Evolutionary conservation across 257 asterid species (phyloP).

Genomic region (Ilex aquifolium): DNA sequence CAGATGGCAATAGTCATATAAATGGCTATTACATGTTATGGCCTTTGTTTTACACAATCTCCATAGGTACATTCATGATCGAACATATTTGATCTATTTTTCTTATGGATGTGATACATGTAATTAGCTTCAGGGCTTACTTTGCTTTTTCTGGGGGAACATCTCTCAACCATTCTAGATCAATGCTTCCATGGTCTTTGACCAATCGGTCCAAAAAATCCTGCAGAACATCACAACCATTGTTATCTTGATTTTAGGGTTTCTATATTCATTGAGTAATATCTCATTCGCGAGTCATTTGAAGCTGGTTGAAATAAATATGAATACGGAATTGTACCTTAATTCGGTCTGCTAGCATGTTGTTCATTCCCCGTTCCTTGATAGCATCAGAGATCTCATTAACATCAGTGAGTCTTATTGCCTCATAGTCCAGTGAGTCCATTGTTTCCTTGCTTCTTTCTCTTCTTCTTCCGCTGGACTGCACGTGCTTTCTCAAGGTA

Average conservation of each 20-base stretch:
- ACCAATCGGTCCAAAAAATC: conserved; percentile 75
- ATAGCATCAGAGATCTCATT: conserved; percentile 45
- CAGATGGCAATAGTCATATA: too few species aligned
- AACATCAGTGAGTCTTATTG: conserved; percentile 46
- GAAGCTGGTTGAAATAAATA: neutral
- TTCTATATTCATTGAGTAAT: neutral
- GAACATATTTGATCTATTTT: too few species aligned
- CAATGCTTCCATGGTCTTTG: conserved; percentile 69
- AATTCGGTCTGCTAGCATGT: conserved; percentile 67
- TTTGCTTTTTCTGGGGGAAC: conserved; percentile 72
- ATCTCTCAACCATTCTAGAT: conserved; percentile 95
- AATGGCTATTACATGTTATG: too few species aligned
- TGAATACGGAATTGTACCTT: conserved; percentile 36
- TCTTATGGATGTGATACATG: too few species aligned
- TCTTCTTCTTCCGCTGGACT: conserved; percentile 30
- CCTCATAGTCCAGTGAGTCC: conserved; percentile 85
- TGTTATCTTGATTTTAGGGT: neutral
- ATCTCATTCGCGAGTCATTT: neutral
- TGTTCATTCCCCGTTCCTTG: conserved; percentile 66
- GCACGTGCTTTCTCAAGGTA: conserved; percentile 63
- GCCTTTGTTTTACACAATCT: too few species aligned
- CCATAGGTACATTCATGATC: too few species aligned
- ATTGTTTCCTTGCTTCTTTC: conserved; percentile 49
- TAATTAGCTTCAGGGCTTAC: conserved; percentile 31
- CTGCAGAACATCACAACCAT: conserved; percentile 43